Evolutionary conservation across 108 stramenopile species (phyloP), one percentile per base, ranked within the genome.

Genomic region (Skeletonema potamos): DNA sequence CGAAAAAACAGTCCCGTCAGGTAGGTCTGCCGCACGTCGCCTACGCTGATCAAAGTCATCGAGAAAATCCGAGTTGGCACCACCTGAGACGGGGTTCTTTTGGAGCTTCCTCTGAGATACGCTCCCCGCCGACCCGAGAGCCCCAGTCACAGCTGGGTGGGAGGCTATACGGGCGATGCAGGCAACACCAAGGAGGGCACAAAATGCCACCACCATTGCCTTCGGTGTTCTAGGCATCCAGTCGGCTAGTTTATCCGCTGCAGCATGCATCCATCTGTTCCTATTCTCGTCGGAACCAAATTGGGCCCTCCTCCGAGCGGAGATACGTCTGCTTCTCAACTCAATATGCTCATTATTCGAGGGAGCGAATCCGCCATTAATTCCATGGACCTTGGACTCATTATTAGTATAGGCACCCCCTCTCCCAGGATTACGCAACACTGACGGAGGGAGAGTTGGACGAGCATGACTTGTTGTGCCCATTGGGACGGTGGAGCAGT

Each of bases 31-130:
- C 1, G 73, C 73, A 30, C 73, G 73, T 3, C 73, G 63, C 37
- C 63, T 48, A 22, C 72, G 57, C 58, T 74, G 73, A 32, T 65
- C 64, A 44, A 74, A 66, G 58, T 66, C 73, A 37, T 74, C 73
- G 13, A 24, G 37, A 62, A 33, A 37, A 37, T 63, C 26, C 0
- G 33, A 17, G 20, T 63, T 43, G 64, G 18, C 22, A 26, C 24
- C 64, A 0, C 15, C 39, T 41, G 48, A 22, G 22, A 1, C 6
- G 20, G 22, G 48, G 22, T 51, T 51, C 48, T n/a, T 51, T 5
- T 51, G 18, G 22, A 51, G 48, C 48, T 22, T 51, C 22, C 48
- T 51, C 48, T 51, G 20, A 8, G 18, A 1, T 20, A 51, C 48
- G 39, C 13, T 10, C 48, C 48, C 48, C 22, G 48, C 48, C 4